Base-by-base conservation (phyloP, 768 basidiomycete species). In the Tylopilus rubrobrunneus region DNA sequence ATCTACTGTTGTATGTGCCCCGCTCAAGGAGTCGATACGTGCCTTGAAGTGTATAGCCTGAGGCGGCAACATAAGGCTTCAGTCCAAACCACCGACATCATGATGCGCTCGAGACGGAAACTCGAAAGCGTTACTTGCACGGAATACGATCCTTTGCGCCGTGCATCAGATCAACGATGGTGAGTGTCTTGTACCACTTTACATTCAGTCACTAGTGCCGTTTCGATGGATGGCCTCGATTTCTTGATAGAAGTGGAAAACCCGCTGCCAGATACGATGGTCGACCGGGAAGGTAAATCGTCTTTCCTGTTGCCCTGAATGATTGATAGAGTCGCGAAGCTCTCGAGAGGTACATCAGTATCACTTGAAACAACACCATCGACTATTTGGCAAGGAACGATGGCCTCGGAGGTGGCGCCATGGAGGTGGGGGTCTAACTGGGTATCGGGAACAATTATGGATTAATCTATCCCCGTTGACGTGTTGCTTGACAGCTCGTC, bases 281-380 rank as follows among this genome's bases (percentile, higher is more conserved):
- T 63, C 7, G 65, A 75, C 3, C 76, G 0, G 78, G 78, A 2
- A 76, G 85, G 15, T 71, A 74, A 41, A 74, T 87, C 28, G 78
- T 74, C 8, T 80, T 87, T 50, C 86, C 86, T 0, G 79, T 87
- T 28, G 78, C 78, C 2, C 73, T 86, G 28, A 77, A 86, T 56
- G 86, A 87, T 60, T 72, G 36, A 37, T 37, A 15, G 36, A 17
- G 15, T 17, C 9, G 71, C 10, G 81, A 81, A 11, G 83, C 84
- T 5, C 69, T 86, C 27, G 64, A 76, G 42, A 73, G 78, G 21
- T 86, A 89, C 63, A 83, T 80, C 78, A 68, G 65, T 7, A 76
- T 78, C 0, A 79, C 72, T 0, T 71, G 86, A 34, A 34, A 15
- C 34, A 34, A 34, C 34, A 34, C 12, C 14, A 15, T 34, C 34